Percentiles rank a stretch among this genome's conserved stretches.
These are phyloP conservation scores for Volvox reticuliferus DNA, from an alignment of 139 green algal species.

Conservation along the genomic window DNA sequence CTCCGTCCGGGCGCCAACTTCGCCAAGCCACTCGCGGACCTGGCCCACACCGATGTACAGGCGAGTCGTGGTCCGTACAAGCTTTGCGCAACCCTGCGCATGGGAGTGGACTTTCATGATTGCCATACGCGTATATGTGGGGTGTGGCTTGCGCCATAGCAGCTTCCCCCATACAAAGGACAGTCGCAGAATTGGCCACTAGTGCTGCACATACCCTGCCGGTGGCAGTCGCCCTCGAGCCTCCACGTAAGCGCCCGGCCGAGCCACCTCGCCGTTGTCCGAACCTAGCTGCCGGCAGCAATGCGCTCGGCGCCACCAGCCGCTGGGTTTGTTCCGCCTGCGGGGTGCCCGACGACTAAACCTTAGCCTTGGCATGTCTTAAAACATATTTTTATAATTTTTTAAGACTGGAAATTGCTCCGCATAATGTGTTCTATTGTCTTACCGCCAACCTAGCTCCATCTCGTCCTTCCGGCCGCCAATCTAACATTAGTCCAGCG, in stretches of 20 bases:
- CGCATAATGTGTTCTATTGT: no score
- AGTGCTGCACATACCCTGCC: slow-evolving; percentile 9
- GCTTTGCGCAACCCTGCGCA: slow-evolving; percentile 29
- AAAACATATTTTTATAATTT: background rate
- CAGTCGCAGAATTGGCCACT: no score
- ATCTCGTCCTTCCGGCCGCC: slow-evolving; percentile 21
- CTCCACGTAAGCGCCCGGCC: slow-evolving; percentile 6
- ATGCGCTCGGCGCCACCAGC: background rate
- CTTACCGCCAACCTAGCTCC: slow-evolving; percentile 3
- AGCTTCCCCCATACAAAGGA: no score
- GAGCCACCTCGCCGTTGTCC: background rate
- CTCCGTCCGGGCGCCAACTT: background rate
- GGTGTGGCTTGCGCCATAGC: no score
- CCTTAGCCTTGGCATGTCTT: background rate
- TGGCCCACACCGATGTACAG: slow-evolving; percentile 43
- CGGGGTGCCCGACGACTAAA: background rate
- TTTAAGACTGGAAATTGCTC: background rate
- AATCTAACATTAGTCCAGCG: background rate
- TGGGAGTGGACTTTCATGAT: background rate
- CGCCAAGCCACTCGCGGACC: slow-evolving; percentile 46
- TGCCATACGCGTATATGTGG: background rate
- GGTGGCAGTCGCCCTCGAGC: background rate
- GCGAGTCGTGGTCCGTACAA: slow-evolving; percentile 40
- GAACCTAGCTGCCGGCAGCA: background rate
- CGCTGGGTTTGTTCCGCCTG: slow-evolving; percentile 14